phyloP scores from a whole-genome alignment of 371 early-diverging fungal genomes.

The Sporodiniella umbellata region DNA sequence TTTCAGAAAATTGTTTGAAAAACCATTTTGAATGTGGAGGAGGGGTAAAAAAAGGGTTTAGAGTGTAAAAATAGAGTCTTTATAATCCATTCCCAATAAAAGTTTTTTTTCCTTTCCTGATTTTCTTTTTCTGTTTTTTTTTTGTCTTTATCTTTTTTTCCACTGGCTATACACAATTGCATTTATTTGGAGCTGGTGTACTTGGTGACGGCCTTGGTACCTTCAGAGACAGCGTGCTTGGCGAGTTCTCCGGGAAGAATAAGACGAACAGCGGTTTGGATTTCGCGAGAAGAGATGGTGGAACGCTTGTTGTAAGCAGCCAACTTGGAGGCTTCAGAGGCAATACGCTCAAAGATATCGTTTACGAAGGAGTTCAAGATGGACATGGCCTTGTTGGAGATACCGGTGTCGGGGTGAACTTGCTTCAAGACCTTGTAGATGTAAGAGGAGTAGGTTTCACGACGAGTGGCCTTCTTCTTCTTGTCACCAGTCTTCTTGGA shows the following conservation, averaged over 20 bases:
- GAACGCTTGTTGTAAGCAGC: constrained; percentile 93
- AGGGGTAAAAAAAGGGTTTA: neutral
- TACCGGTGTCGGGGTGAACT: constrained; percentile 96
- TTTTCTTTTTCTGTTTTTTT: too few relatives aligned
- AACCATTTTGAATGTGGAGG: too few relatives aligned
- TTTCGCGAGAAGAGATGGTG: constrained; percentile 93
- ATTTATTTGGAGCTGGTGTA: constrained; percentile 85
- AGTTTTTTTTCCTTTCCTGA: too few relatives aligned
- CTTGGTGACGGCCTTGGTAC: constrained; percentile 96
- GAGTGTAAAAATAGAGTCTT: too few relatives aligned
- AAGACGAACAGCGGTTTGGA: constrained; percentile 92
- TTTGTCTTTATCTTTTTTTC: too few relatives aligned
- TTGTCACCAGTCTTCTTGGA: constrained; percentile 42
- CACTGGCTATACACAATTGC: too few relatives aligned
- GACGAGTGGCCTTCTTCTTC: constrained; percentile 60
- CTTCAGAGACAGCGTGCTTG: constrained; percentile 97
- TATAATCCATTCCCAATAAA: constrained; percentile 3
- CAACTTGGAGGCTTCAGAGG: constrained; percentile 85
- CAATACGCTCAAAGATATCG: constrained; percentile 95
- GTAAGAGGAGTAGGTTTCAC: constrained; percentile 91
- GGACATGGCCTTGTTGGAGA: constrained; percentile 98
- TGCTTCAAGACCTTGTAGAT: constrained; percentile 96
- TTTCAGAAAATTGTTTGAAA: too few relatives aligned
- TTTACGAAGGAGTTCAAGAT: constrained; percentile 97
- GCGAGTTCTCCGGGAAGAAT: constrained; percentile 94